A percentile compares a stretch with the other conserved stretches of the same genome.
Evolutionary conservation across 2,329 filamentous ascomycete genomes (phyloP).

Genomic region (Penicillium sp.): DNA sequence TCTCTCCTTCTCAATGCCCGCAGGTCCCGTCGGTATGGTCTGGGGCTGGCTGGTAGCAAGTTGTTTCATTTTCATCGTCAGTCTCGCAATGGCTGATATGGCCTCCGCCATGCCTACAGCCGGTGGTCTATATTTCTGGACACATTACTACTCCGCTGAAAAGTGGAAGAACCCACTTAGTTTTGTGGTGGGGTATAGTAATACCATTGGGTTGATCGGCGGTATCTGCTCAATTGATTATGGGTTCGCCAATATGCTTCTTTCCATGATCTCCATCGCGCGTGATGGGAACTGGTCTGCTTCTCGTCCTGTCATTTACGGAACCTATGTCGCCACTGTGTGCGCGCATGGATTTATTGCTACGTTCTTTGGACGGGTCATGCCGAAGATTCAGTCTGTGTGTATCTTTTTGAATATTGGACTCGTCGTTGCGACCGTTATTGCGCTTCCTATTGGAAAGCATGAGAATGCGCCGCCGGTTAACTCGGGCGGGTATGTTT

Average conservation of each 20-base stretch:
- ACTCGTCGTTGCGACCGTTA: conserved; percentile 57
- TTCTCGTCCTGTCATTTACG: conserved; percentile 58
- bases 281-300: conserved; percentile 58
- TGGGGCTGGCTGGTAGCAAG: conserved; percentile 42
- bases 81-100: conserved; percentile 44
- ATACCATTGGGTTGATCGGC: conserved; percentile 60
- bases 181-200: conserved; percentile 63
- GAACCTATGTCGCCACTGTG: conserved; percentile 56
- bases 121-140: conserved; percentile 61
- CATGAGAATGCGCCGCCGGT: conserved; percentile 14
- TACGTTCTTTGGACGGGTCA: conserved; percentile 54
- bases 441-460: conserved; percentile 57
- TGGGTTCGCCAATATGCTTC: conserved; percentile 34
- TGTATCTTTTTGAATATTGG: conserved; percentile 58
- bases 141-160: conserved; percentile 59
- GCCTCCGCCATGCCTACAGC: conserved; percentile 59
- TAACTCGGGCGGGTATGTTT: conserved; percentile 52
- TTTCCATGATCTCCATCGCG: conserved; percentile 59
- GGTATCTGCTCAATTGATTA: conserved; percentile 63
- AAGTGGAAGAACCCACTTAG: conserved; percentile 57
- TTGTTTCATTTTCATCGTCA: neutral
- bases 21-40: conserved; percentile 61
- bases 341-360: conserved; percentile 56
- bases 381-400: conserved; percentile 60
- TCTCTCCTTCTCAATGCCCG: conserved; percentile 58